Conservation (phyloP, 2,329 filamentous ascomycete genomes). For the Thielaviopsis populi region DNA sequence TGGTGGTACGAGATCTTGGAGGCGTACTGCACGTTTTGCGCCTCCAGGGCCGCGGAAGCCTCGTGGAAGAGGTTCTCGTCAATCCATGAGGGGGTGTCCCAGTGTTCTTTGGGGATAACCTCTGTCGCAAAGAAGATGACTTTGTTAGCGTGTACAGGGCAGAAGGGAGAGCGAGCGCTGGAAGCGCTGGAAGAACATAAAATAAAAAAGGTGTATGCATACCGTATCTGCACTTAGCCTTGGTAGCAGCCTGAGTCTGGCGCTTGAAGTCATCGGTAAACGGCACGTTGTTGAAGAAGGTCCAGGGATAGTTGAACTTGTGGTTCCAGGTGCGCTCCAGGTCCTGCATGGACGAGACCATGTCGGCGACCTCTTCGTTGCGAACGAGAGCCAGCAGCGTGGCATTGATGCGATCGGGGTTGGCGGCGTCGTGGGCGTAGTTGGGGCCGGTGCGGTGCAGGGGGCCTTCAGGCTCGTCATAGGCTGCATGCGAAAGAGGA, state of each 20-base stretch:
- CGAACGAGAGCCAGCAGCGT: constrained; percentile 84
- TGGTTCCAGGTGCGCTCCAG: constrained; percentile 90
- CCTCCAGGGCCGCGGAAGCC: constrained; percentile 66
- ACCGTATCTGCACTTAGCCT: constrained; percentile 79
- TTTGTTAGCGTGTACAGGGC: constrained; percentile 12
- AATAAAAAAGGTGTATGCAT: constrained; percentile 20
- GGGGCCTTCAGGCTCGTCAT: constrained; percentile 65
- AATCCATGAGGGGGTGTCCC: constrained; percentile 86
- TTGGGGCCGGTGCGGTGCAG: constrained; percentile 59
- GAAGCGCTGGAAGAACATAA: too few species aligned
- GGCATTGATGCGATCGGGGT: constrained; percentile 78
- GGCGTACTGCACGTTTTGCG: constrained; percentile 82
- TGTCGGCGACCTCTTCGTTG: constrained; percentile 72
- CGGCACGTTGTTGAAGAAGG: constrained; percentile 92
- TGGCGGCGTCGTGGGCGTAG: constrained; percentile 60
- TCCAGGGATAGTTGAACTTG: constrained; percentile 99
- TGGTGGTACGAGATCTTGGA: constrained; percentile 84
- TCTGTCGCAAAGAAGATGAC: constrained; percentile 35
- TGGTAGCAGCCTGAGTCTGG: constrained; percentile 65
- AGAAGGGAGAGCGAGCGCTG: background rate
- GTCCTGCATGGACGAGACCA: constrained; percentile 79
- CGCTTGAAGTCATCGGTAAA: constrained; percentile 89
- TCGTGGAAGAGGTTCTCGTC: constrained; percentile 73
- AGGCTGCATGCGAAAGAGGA: constrained; percentile 39
- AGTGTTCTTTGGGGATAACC: constrained; percentile 85